Evolutionary conservation across 2,329 filamentous ascomycete species (phyloP).

Genomic region (Ambrosiella xylebori): DNA sequence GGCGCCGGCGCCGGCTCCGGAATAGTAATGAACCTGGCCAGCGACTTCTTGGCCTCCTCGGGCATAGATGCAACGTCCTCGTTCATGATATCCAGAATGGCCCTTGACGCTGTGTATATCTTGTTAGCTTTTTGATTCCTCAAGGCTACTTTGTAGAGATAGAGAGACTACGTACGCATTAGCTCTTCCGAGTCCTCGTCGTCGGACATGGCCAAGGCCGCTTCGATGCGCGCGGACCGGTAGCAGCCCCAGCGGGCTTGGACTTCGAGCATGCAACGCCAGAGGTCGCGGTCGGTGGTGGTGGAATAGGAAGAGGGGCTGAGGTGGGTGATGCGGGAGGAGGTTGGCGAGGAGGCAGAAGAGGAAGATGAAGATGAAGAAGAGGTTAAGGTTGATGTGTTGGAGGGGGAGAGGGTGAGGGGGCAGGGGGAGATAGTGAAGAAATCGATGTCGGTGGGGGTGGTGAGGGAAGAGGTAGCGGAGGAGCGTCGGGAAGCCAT

Average conservation of each 20-base stretch:
- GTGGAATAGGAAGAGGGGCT: neutral
- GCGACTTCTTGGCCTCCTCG: conserved; percentile 15
- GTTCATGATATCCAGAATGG: conserved; percentile 16
- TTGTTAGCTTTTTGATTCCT: neutral
- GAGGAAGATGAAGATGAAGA: conserved; percentile 4
- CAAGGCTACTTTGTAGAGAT: neutral
- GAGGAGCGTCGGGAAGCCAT: conserved; percentile 7
- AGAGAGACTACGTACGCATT: conserved; percentile 26
- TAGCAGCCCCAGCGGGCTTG: conserved; percentile 32
- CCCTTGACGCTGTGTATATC: conserved; percentile 14
- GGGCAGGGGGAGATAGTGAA: conserved; percentile 12
- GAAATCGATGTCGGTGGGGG: conserved; percentile 7
- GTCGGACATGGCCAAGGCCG: conserved; percentile 24
- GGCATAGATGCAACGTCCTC: conserved; percentile 16
- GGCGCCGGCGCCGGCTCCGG: conserved; percentile 12
- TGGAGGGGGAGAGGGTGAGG: neutral
- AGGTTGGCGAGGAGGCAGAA: neutral
- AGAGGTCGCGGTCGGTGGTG: conserved; percentile 20
- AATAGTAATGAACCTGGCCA: conserved; percentile 13
- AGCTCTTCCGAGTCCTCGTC: conserved; percentile 20
- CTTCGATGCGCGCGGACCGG: conserved; percentile 30
- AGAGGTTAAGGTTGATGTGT: neutral
- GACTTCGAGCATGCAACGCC: conserved; percentile 32
- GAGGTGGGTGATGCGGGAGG: conserved; percentile 2
- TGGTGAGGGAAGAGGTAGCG: neutral